Base-by-base conservation (phyloP, 2,329 filamentous ascomycete genomes). In the Aspergillus alliaceus region DNA sequence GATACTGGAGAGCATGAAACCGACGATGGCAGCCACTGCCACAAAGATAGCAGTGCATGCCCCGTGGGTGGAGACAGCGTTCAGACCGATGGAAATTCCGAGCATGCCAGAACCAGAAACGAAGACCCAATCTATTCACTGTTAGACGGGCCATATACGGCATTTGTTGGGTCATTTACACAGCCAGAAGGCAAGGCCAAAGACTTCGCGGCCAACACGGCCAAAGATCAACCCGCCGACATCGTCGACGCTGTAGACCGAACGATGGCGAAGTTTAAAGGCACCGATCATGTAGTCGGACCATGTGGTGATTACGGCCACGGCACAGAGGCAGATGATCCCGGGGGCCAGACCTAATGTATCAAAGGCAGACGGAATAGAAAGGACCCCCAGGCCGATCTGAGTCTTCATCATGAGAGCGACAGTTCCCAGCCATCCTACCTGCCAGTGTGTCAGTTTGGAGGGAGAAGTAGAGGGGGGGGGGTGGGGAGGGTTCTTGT, bases 201-300 rank as follows among this genome's bases (percentile, higher is more conserved):
- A 73, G 12, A 84, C 61, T 59, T 83, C 82, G 25, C 79, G 75
- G 0, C 83, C 82, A 5, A 80, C 55, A 1, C 76, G 79, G 3
- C 83, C 83, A 53, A 84, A 84, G 22, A 86, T 73, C 54, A 84
- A 78, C 37, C 71, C 70, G 11, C 82, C 82, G 0, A 80, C 82
- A 58, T 85, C 82, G 50, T 82, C 83, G 72, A 85, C 84, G 35
- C 79, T 80, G 63, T 85, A 84, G 4, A 85, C 81, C 57, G 83
- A 75, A 0, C 79, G 79, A 61, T 85, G 82, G 6, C 73, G 71
- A 31, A 83, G 61, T 63, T 85, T 85, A 72, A 85, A 85, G 22
- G 44, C 40, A 8, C 66, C 80, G 14, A 83, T 71, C 32, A 81
- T 76, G 59, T 79, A 81, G 54, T 74, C 70, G 2, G 78, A 79